A percentile compares a stretch with the other conserved stretches of the same genome.
These are phyloP conservation scores for Diaporthe citri DNA, from an alignment of 2,329 filamentous ascomycete species.

Conservation along the genomic window DNA sequence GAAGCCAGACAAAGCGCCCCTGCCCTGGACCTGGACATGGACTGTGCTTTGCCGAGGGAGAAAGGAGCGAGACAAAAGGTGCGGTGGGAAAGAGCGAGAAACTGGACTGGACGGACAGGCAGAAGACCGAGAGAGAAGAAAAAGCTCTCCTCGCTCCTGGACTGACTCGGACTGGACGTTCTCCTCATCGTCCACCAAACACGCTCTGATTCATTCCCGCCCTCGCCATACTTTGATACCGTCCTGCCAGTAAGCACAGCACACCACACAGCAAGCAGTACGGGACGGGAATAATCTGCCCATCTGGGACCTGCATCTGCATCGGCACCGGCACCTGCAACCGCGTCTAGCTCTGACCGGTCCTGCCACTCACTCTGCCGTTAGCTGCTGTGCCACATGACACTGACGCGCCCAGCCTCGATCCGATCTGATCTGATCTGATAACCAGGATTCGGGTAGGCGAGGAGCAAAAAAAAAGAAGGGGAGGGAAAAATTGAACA, in stretches of 20 bases:
- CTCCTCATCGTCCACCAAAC: neutral
- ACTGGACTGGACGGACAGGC: conserved; percentile 22
- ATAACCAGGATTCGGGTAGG: neutral
- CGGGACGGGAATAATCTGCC: conserved; percentile 21
- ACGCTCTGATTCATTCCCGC: conserved; percentile 37
- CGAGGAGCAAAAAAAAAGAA: neutral
- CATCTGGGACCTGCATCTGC: conserved; percentile 21
- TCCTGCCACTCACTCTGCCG: conserved; percentile 15
- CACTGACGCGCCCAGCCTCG: conserved; percentile 32
- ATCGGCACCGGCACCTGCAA: conserved; percentile 4
- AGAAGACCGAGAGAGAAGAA: neutral
- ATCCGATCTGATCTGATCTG: conserved; percentile 33
- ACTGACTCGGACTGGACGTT: conserved; percentile 36
- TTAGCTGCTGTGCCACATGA: conserved; percentile 33
- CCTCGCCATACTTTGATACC: neutral
- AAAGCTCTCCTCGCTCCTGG: neutral
- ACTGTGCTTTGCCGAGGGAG: conserved; percentile 28
- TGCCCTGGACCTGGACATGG: conserved; percentile 6
- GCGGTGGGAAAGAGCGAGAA: conserved; percentile 15
- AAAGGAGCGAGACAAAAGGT: conserved; percentile 8
- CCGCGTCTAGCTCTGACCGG: conserved; percentile 6
- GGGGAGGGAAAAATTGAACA: neutral
- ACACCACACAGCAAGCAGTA: neutral
- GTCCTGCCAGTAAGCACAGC: neutral
- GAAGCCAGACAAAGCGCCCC: neutral